These are phyloP conservation scores for Sporobolomyces roseus DNA, from an alignment of 768 basidiomycete genomes.

Conservation along the genomic window DNA sequence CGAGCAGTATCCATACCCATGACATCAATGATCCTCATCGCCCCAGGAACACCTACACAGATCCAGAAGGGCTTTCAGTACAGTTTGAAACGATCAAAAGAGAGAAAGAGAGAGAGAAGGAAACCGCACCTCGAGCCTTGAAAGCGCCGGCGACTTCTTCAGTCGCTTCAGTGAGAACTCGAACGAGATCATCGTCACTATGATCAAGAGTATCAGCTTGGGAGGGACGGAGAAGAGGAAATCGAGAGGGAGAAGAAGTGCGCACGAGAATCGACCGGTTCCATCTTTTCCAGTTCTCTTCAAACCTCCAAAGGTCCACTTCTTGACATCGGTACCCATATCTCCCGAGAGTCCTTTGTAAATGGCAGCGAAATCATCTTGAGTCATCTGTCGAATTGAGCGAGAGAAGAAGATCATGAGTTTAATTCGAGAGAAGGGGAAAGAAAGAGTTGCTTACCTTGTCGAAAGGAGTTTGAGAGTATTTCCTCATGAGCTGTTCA, in stretches of 20 bases:
- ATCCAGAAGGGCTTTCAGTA: background rate
- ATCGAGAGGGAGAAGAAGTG: background rate
- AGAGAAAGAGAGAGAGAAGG: background rate
- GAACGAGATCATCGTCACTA: slow-evolving; percentile 29
- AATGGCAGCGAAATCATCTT: slow-evolving; percentile 3
- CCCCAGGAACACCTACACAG: slow-evolving; percentile 14
- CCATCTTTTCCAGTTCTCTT: slow-evolving; percentile 9
- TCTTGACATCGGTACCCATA: slow-evolving; percentile 5
- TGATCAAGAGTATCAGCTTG: background rate
- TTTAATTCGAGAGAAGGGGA: background rate
- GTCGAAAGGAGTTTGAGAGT: slow-evolving; percentile 29
- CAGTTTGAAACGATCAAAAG: background rate
- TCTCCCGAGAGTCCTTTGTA: background rate
- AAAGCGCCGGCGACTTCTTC: slow-evolving; percentile 26
- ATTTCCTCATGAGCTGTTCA: slow-evolving; percentile 52
- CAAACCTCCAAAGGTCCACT: slow-evolving; percentile 20
- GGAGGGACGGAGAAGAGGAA: background rate
- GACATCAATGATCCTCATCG: slow-evolving; percentile 25
- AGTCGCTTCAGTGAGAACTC: slow-evolving; percentile 24
- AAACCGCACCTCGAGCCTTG: slow-evolving; percentile 24
- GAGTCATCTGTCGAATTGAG: slow-evolving; percentile 10
- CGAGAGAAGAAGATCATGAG: too few species aligned
- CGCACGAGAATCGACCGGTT: slow-evolving; percentile 1
- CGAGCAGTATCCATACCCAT: slow-evolving; percentile 25
- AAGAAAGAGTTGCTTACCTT: background rate